Evolutionary conservation across 2,329 filamentous ascomycete genomes (phyloP).

Genomic region (Arachnopeziza araneosa): DNA sequence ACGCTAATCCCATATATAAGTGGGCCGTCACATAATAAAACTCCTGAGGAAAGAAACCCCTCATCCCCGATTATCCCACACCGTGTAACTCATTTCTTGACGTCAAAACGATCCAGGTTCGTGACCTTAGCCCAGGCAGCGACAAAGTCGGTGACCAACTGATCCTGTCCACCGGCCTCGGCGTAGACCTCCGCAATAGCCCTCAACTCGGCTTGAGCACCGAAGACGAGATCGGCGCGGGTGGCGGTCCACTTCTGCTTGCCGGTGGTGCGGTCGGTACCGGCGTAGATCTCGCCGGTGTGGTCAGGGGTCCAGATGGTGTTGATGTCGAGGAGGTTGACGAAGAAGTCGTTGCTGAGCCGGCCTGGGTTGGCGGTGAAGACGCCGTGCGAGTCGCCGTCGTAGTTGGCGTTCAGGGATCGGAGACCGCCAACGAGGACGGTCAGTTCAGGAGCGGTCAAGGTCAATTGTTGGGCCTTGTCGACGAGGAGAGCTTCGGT

Average conservation of each 20-base stretch:
- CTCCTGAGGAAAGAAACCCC: too few relatives aligned
- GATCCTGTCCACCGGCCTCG: slow-evolving; percentile 40
- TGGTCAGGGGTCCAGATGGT: slow-evolving; percentile 45
- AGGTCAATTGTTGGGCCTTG: slow-evolving; percentile 49
- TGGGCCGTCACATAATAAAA: too few relatives aligned
- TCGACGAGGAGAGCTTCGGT: slow-evolving; percentile 53
- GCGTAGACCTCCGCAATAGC: slow-evolving; percentile 53
- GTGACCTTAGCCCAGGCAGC: slow-evolving; percentile 56
- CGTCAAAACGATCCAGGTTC: slow-evolving; percentile 52
- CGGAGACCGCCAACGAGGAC: slow-evolving; percentile 53
- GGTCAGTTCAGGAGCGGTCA: slow-evolving; percentile 50
- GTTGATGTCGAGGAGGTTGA: slow-evolving; percentile 51
- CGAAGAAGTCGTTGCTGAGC: slow-evolving; percentile 57
- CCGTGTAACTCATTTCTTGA: slow-evolving; percentile 17
- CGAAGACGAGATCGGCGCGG: slow-evolving; percentile 51
- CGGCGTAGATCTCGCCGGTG: slow-evolving; percentile 44
- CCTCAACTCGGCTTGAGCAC: slow-evolving; percentile 52
- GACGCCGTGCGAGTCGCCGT: slow-evolving; percentile 47
- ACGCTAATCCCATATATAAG: too few relatives aligned
- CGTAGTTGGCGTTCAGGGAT: slow-evolving; percentile 49
- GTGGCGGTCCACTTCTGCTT: slow-evolving; percentile 51
- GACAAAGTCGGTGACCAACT: slow-evolving; percentile 53
- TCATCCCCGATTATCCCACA: too few relatives aligned
- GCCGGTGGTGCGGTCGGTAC: slow-evolving; percentile 48
- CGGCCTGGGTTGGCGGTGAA: slow-evolving; percentile 49